phyloP scores from a whole-genome alignment of 1,139 yeast genomes.

The Diutina scorzettiae region DNA sequence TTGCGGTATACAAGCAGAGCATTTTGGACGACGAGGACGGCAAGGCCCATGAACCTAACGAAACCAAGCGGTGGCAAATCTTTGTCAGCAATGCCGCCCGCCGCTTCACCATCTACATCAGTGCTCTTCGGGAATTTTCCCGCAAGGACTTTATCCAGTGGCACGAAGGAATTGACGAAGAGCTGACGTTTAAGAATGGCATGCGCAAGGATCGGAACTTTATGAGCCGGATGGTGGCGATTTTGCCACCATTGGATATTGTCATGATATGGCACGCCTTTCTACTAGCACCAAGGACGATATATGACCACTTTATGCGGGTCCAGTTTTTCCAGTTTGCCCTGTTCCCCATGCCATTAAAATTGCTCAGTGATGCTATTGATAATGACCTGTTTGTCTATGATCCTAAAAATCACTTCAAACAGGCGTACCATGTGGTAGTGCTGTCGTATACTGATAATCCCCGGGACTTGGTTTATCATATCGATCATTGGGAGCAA shows the following conservation, averaged over 20 bases:
- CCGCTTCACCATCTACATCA: slow-evolving; percentile 19
- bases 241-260: slow-evolving; percentile 25
- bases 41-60: background rate
- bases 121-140: slow-evolving; percentile 11
- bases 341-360: slow-evolving; percentile 18
- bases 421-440: slow-evolving; percentile 1
- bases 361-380: slow-evolving; percentile 13
- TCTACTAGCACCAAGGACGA: slow-evolving; percentile 18
- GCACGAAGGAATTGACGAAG: slow-evolving; percentile 4
- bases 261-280: slow-evolving; percentile 31
- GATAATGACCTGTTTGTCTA: slow-evolving; percentile 14
- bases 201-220: slow-evolving; percentile 4
- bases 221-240: slow-evolving; percentile 6
- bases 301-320: slow-evolving; percentile 19
- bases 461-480: background rate
- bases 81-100: slow-evolving; percentile 20
- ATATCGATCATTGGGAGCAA: background rate
- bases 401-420: slow-evolving; percentile 9
- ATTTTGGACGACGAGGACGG: background rate
- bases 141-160: slow-evolving; percentile 5
- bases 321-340: slow-evolving; percentile 15
- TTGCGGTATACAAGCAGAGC: background rate
- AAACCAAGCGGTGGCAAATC: slow-evolving; percentile 17
- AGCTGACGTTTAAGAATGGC: slow-evolving; percentile 7
- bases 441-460: background rate